These are phyloP conservation scores for Suillus bovinus DNA, from an alignment of 768 basidiomycete genomes.

Conservation along the genomic window DNA sequence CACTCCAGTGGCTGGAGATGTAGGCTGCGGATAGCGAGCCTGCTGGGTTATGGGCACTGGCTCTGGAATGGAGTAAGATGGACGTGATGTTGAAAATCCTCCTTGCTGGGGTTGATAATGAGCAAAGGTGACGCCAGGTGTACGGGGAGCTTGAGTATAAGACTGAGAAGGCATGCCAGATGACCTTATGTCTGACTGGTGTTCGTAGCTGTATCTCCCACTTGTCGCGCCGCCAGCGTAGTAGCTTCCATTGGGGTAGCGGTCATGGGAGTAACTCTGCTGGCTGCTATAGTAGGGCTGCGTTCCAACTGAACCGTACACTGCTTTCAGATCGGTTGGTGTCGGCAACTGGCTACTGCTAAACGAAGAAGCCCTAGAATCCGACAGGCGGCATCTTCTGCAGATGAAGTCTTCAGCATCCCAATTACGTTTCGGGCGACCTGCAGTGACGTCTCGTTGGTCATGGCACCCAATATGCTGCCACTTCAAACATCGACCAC, in stretches of 20 bases:
- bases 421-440: slow-evolving; percentile 78
- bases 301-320: slow-evolving; percentile 14
- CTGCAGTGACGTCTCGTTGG: slow-evolving; percentile 58
- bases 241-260: slow-evolving; percentile 17
- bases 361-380: slow-evolving; percentile 14
- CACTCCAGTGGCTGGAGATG: slow-evolving; percentile 17
- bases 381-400: slow-evolving; percentile 46
- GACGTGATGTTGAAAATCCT: slow-evolving; percentile 35
- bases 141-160: slow-evolving; percentile 20
- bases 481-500: slow-evolving; percentile 82
- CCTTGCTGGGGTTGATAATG: slow-evolving; percentile 40
- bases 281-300: slow-evolving; percentile 17
- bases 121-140: slow-evolving; percentile 34
- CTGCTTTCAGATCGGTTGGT: slow-evolving; percentile 7
- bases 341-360: slow-evolving; percentile 5
- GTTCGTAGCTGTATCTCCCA: slow-evolving; percentile 27
- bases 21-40: slow-evolving; percentile 18
- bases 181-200: slow-evolving; percentile 18
- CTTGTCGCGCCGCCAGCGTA: slow-evolving; percentile 17
- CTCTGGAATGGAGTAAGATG: slow-evolving; percentile 29
- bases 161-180: slow-evolving; percentile 16
- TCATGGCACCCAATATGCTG: slow-evolving; percentile 91
- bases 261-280: slow-evolving; percentile 19
- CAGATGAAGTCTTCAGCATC: slow-evolving; percentile 83
- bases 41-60: slow-evolving; percentile 16